Base-by-base conservation (phyloP, 2,329 filamentous ascomycete species). In the Metarhizium brunneum region DNA sequence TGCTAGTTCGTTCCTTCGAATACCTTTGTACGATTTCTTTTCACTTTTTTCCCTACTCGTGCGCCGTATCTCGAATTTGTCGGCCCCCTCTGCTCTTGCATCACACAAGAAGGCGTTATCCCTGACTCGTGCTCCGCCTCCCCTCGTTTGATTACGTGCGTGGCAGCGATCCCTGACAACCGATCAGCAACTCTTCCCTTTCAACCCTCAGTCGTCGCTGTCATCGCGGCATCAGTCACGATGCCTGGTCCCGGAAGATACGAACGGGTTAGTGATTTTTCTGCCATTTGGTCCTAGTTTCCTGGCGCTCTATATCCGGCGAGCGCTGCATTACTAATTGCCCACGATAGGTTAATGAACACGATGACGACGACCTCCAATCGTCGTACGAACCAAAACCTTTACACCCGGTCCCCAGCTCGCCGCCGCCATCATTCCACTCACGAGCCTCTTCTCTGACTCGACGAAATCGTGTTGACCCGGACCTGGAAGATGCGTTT, bases 401-500 rank as follows among this genome's bases (percentile, higher is more conserved):
- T 7, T 64, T 68, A 66, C 69, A 70, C 35, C 68, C 70, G 47
- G 68, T 78, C 59, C 81, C 82, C 43, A 78, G 74, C 68, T 87
- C 84, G 32, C 83, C 84, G 52, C 84, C 84, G 42, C 92, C 92
- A 2, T 96, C 92, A 1, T 97, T 96, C 72, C 90, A 85, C 69
- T 96, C 92, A 50, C 84, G 88, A 67, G 79, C 87, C 36, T 90
- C 90, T 73, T 73, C 77, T 76, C 70, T 64, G 51, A 71, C 69
- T 55, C 73, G 70, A 53, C 66, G 64, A 54, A 69, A 65, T 59
- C 69, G 65, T 8, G 87, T 90, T 58, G 85, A 96, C 64, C 80
- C 87, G 59, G 86, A 89, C n/a, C 81, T 99, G 14, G 90, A 89
- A 63, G 92, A 97, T 68, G 91, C 94, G 1, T 99, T 99, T 70